phyloP scores from a whole-genome alignment of 176 grass and related monocot genomes.

The Cenchrus fungigraminus region DNA sequence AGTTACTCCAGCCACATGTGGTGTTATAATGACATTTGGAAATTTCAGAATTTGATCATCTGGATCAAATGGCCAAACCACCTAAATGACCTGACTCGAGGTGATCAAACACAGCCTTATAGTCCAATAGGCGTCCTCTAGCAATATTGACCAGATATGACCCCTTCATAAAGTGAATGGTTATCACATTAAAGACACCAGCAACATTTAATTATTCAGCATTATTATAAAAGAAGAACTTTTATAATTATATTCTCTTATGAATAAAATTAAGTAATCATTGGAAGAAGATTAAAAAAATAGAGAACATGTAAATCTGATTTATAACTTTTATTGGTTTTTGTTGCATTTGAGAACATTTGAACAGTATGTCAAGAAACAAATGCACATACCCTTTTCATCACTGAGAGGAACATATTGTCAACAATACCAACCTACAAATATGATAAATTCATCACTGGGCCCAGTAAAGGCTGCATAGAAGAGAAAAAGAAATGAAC shows the following conservation, averaged over 20 bases:
- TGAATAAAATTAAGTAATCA: not conserved
- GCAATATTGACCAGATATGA: constrained; percentile 86
- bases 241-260: not conserved
- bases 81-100: constrained; percentile 81
- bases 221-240: constrained; percentile 4
- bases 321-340: not conserved
- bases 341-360: too few relatives aligned
- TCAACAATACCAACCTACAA: constrained; percentile 79
- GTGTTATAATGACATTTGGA: constrained; percentile 85
- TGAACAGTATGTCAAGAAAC: constrained; percentile 2
- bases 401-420: constrained; percentile 72
- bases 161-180: constrained; percentile 40
- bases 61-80: constrained; percentile 90
- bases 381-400: constrained; percentile 68
- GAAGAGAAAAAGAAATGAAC: constrained; percentile 10
- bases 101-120: constrained; percentile 61
- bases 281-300: not conserved
- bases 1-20: constrained; percentile 86
- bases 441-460: constrained; percentile 32
- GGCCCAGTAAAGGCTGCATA: not conserved
- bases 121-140: constrained; percentile 79
- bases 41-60: constrained; percentile 88
- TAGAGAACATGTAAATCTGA: constrained; percentile 12
- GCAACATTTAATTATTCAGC: constrained; percentile 3
- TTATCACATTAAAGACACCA: not conserved